Evolutionary conservation across 2,329 filamentous ascomycete genomes (phyloP), one percentile per base, ranked within the genome.

Genomic region (Talaromyces verruculosus): DNA sequence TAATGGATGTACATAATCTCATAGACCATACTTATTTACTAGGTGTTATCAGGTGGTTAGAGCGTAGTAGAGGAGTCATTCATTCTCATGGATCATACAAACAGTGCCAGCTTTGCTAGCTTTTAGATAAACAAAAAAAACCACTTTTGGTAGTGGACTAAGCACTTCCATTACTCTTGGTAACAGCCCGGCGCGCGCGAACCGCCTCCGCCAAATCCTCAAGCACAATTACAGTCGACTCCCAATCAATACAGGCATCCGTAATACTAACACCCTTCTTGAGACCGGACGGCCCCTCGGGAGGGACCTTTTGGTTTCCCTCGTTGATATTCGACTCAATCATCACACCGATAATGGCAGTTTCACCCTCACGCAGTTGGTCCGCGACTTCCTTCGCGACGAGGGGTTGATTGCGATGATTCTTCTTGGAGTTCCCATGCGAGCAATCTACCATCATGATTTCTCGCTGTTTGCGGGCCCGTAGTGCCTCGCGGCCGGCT

Each of bases 401-500:
- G 81, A 94, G 90, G 73, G 95, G 95, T 83, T 99, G 94, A 82
- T 99, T 99, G 74, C 91, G 89, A 84, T 98, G 94, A 83, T 98
- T 89, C 84, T 99, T 99, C 80, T 91, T 92, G 22, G 94, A 98
- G 84, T 99, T 99, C 65, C 95, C 95, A 77, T 99, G 95, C 25
- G 93, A 97, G 85, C 95, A 99, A 81, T 99, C 95, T 66, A 99
- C 88, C 95, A 99, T 99, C 82, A 99, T 90, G 69, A 93, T 90
- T 80, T 92, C 86, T 75, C 89, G 90, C 77, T 95, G 90, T 67
- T 89, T 89, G 87, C 97, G 96, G 81, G 91, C 90, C 70, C 80
- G 83, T 73, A 99, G 81, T 2, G 88, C 88, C 77, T 93, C 91
- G 78, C 94, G 91, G 33, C 91, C 91, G 63, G 83, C 84, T 77